Evolutionary conservation across 306 rosid species (phyloP).

Genomic region (Fragaria iinumae): DNA sequence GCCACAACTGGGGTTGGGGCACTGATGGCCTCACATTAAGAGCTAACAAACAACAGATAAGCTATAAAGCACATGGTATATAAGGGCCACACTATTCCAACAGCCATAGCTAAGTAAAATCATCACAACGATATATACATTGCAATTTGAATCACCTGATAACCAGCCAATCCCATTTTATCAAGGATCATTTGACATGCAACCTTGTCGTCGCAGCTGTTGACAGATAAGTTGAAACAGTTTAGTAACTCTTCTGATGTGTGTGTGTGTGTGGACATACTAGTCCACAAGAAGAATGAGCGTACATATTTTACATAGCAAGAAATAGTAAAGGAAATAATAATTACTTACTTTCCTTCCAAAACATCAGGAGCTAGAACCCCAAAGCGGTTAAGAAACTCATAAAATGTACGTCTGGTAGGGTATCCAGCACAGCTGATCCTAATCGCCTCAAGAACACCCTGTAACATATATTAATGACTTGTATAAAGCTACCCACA

Average conservation of each 20-base stretch:
- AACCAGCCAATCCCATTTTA: constrained; percentile 89
- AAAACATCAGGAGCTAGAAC: constrained; percentile 97
- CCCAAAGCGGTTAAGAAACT: constrained; percentile 93
- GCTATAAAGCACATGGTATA: neutral
- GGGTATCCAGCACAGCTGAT: constrained; percentile 99
- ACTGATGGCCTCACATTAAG: neutral
- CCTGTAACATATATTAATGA: constrained; percentile 51
- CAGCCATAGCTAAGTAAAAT: constrained; percentile 23
- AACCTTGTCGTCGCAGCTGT: constrained; percentile 91
- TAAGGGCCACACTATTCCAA: neutral
- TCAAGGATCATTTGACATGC: constrained; percentile 90
- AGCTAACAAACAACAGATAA: neutral
- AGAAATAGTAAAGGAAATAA: constrained; percentile 19
- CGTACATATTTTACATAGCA: neutral
- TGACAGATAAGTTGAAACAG: constrained; percentile 24
- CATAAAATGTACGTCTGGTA: constrained; percentile 91
- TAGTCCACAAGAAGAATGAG: neutral
- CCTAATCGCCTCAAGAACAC: constrained; percentile 99
- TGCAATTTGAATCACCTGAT: constrained; percentile 71
- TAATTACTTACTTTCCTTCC: constrained; percentile 83
- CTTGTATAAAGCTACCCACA: constrained; percentile 26
- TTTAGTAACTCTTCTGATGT: constrained; percentile 9
- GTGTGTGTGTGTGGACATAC: neutral
- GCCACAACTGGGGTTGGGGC: neutral
- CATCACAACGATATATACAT: constrained; percentile 27